Evolutionary conservation across 306 rosid genomes (phyloP).

Genomic region (Quercus rubra): DNA sequence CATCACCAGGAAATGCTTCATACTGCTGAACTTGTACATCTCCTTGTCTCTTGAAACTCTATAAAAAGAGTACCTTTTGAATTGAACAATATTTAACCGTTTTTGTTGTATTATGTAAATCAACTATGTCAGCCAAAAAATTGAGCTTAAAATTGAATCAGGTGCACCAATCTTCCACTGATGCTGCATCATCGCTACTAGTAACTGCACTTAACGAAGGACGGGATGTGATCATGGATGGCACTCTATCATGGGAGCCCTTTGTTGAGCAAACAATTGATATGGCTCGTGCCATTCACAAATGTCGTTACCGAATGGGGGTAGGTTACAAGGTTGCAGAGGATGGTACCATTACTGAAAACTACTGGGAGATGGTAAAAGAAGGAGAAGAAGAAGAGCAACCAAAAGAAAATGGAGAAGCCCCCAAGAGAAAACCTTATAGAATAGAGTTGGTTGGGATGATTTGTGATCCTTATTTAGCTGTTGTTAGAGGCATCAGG

Average conservation of each 20-base stretch:
- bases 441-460: conserved; percentile 93
- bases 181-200: conserved; percentile 87
- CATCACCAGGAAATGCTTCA: conserved; percentile 81
- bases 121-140: not conserved
- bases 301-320: conserved; percentile 73
- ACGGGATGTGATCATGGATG: conserved; percentile 87
- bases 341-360: conserved; percentile 64
- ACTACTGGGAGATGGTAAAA: conserved; percentile 70
- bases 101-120: no score
- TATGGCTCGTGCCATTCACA: conserved; percentile 86
- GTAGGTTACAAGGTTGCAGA: conserved; percentile 69
- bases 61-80: no score
- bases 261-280: conserved; percentile 74
- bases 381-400: conserved; percentile 37
- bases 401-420: conserved; percentile 8
- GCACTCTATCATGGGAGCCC: conserved; percentile 90
- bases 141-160: conserved; percentile 10
- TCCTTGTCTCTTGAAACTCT: not conserved
- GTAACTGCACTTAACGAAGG: conserved; percentile 90
- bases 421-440: conserved; percentile 49
- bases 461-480: conserved; percentile 88
- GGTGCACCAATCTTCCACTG: conserved; percentile 82
- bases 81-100: no score
- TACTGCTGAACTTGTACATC: conserved; percentile 68
- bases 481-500: conserved; percentile 93